These are phyloP conservation scores for Viola odorata DNA, from an alignment of 345 rosid genomes.

Conservation along the genomic window DNA sequence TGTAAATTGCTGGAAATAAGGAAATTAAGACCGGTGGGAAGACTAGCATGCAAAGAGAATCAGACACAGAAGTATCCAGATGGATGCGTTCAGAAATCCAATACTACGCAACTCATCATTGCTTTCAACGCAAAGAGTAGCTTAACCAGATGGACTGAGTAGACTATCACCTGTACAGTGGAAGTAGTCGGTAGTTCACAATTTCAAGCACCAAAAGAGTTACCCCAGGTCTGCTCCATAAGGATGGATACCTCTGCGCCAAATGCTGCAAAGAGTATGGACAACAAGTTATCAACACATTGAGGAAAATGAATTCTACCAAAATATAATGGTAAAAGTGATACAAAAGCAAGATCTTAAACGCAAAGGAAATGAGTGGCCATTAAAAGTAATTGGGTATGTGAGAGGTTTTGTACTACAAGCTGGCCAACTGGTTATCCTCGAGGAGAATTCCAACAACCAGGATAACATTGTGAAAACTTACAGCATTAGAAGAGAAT, in stretches of 20 bases:
- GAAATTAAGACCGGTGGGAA: no score
- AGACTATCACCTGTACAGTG: slow-evolving; percentile 72
- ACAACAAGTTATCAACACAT: slow-evolving; percentile 11
- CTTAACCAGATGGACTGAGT: slow-evolving; percentile 11
- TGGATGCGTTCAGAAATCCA: slow-evolving; percentile 1
- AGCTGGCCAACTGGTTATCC: background rate
- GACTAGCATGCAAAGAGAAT: background rate
- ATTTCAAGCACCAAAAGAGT: slow-evolving; percentile 91
- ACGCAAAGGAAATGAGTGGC: background rate
- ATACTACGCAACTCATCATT: background rate
- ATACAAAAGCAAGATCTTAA: background rate
- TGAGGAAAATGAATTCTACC: background rate
- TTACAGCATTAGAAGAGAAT: background rate
- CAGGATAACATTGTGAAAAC: background rate
- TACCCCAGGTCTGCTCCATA: slow-evolving; percentile 87
- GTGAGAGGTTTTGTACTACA: no score
- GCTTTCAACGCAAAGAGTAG: slow-evolving; percentile 6
- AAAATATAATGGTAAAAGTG: background rate
- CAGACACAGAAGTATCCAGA: slow-evolving; percentile 6
- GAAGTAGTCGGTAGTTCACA: slow-evolving; percentile 87
- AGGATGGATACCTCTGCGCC: slow-evolving; percentile 79
- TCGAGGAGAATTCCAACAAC: background rate
- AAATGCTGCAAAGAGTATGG: slow-evolving; percentile 49
- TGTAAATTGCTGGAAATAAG: no score
- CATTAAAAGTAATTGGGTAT: no score